Conservation (phyloP, 2,329 filamentous ascomycete species). For the Fusarium continuum region DNA sequence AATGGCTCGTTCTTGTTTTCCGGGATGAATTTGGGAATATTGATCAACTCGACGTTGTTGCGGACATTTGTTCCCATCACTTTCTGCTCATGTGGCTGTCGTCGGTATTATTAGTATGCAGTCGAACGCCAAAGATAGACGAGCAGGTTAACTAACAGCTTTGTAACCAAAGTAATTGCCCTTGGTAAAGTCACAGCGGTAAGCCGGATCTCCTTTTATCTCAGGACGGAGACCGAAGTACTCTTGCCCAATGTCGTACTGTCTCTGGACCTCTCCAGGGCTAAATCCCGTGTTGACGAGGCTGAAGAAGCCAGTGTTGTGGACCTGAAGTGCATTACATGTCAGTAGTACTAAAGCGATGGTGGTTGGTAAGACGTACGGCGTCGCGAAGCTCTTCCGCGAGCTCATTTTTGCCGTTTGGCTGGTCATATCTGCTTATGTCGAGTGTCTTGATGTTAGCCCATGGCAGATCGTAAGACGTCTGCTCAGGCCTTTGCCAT, state of each 20-base stretch:
- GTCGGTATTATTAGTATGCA: too few species aligned
- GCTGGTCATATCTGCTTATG: neutral
- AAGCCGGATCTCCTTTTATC: constrained; percentile 65
- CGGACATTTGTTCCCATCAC: constrained; percentile 39
- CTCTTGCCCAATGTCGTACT: constrained; percentile 68
- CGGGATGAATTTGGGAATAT: constrained; percentile 53
- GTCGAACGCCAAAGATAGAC: too few species aligned
- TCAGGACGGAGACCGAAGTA: constrained; percentile 65
- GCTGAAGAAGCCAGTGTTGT: constrained; percentile 64
- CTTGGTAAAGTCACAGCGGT: neutral
- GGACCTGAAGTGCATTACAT: neutral
- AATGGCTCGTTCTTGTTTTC: constrained; percentile 45
- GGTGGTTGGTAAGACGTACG: neutral
- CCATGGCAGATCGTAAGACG: neutral
- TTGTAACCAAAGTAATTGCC: neutral
- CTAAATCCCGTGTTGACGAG: constrained; percentile 69
- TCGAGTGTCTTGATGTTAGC: neutral
- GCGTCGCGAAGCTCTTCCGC: neutral
- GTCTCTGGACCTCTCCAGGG: constrained; percentile 67
- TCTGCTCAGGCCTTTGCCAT: neutral
- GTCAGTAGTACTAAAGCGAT: neutral
- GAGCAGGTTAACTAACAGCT: neutral
- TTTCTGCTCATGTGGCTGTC: neutral
- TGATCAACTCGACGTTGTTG: constrained; percentile 54
- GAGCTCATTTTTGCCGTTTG: neutral